phyloP scores from a whole-genome alignment of 306 rosid species.

The Glycine latifolia region DNA sequence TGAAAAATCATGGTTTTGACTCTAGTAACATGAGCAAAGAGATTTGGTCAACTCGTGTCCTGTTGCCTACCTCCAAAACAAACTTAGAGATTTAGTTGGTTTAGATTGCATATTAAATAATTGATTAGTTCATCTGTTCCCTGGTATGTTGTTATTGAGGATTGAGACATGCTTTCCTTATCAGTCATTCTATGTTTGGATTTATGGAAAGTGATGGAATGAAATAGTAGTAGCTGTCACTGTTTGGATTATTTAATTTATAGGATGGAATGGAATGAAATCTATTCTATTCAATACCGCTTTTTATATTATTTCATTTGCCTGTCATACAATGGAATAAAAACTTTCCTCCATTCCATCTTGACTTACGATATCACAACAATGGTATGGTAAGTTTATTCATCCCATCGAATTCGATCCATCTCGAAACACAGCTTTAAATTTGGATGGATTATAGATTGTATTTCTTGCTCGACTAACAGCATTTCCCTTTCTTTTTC shows the following conservation, averaged over 20 bases:
- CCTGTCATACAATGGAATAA: background rate
- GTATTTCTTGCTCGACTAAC: background rate
- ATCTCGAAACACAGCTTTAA: background rate
- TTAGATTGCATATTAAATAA: background rate
- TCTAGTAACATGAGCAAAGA: background rate
- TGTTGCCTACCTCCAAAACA: background rate
- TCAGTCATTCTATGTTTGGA: background rate
- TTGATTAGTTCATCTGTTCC: background rate
- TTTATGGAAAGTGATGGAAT: background rate
- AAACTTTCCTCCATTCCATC: background rate
- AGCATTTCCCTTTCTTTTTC: background rate
- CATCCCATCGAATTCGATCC: background rate
- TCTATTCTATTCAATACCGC: background rate
- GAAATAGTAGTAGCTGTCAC: background rate
- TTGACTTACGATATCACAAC: background rate
- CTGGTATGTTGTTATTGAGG: background rate
- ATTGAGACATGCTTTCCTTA: background rate
- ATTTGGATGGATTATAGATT: background rate
- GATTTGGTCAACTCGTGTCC: background rate
- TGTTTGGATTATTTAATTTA: background rate
- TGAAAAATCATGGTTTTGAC: slow-evolving; percentile 3
- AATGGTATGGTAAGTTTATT: background rate
- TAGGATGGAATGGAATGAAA: background rate
- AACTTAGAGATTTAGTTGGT: background rate
- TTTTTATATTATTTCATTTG: background rate